phyloP scores from a whole-genome alignment of 192 early-diverging fungal species.

The Backusella psychrophila region DNA sequence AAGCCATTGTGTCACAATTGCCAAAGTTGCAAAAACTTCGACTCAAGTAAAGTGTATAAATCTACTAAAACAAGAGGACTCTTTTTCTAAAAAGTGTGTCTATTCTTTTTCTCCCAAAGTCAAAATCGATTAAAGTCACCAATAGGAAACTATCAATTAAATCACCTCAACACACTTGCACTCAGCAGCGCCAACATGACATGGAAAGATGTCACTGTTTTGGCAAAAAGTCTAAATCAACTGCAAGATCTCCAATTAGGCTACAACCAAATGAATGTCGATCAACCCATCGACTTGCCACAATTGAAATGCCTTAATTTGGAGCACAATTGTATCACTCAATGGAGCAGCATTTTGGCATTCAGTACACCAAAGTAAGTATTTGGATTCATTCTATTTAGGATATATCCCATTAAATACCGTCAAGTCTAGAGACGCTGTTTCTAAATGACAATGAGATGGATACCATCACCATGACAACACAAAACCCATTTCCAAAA shows the following conservation, averaged over 20 bases:
- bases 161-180: conserved; percentile 29
- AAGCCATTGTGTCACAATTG: conserved; percentile 44
- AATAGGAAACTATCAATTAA: conserved; percentile 22
- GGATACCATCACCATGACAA: not conserved
- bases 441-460: conserved; percentile 30
- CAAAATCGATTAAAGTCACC: conserved; percentile 19
- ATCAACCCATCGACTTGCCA: conserved; percentile 34
- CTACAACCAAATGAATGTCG: conserved; percentile 29
- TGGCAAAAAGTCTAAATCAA: conserved; percentile 42
- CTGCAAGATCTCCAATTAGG: conserved; percentile 53
- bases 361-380: conserved; percentile 43
- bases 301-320: conserved; percentile 50
- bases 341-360: conserved; percentile 43
- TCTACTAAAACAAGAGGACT: no score
- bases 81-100: not conserved
- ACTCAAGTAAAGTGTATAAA: conserved; percentile 39
- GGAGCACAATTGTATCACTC: conserved; percentile 43
- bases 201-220: conserved; percentile 31
- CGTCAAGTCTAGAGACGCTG: conserved; percentile 25
- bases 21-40: conserved; percentile 39
- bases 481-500: conserved; percentile 21
- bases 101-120: conserved; percentile 14
- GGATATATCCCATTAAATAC: not conserved
- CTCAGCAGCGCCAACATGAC: conserved; percentile 31
- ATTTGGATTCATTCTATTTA: not conserved